phyloP scores from a whole-genome alignment of 352 stramenopile genomes.

The Pythium diclinum region DNA sequence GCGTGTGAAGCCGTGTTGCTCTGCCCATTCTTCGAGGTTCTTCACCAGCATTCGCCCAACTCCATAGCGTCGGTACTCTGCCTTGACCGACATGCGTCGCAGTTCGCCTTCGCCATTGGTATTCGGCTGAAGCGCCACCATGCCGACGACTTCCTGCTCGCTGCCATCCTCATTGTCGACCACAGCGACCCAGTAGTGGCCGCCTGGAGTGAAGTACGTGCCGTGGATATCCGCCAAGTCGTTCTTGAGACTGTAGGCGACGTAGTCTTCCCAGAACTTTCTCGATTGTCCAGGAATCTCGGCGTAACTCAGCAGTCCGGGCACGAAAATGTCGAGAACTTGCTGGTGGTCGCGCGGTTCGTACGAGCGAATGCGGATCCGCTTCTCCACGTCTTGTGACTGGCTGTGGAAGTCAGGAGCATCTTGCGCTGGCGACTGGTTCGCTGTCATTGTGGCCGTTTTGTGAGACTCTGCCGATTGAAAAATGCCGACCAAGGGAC shows the following conservation, averaged over 20 bases:
- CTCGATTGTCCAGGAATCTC: background rate
- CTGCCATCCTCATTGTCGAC: constrained; percentile 11
- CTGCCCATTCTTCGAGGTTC: constrained; percentile 40
- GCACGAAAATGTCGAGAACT: constrained; percentile 25
- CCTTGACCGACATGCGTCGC: constrained; percentile 45
- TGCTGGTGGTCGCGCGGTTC: constrained; percentile 6
- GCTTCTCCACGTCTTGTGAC: background rate
- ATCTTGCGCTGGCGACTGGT: background rate
- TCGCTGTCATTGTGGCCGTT: background rate
- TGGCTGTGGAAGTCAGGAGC: background rate
- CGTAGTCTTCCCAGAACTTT: background rate
- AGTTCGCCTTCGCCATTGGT: constrained; percentile 27
- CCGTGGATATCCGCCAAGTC: constrained; percentile 39
- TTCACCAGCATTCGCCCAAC: constrained; percentile 35
- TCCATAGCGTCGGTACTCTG: constrained; percentile 31
- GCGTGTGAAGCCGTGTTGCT: constrained; percentile 9
- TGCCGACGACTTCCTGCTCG: constrained; percentile 23
- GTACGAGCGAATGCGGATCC: constrained; percentile 22
- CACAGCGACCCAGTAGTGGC: constrained; percentile 16
- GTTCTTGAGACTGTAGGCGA: constrained; percentile 16
- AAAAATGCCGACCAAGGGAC: background rate
- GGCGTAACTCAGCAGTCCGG: constrained; percentile 23
- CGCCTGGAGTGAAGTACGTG: constrained; percentile 34
- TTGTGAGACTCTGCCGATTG: background rate
- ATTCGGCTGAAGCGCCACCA: constrained; percentile 33